phyloP scores from a whole-genome alignment of 2,329 filamentous ascomycete species.

The Hypoxylon sp. region DNA sequence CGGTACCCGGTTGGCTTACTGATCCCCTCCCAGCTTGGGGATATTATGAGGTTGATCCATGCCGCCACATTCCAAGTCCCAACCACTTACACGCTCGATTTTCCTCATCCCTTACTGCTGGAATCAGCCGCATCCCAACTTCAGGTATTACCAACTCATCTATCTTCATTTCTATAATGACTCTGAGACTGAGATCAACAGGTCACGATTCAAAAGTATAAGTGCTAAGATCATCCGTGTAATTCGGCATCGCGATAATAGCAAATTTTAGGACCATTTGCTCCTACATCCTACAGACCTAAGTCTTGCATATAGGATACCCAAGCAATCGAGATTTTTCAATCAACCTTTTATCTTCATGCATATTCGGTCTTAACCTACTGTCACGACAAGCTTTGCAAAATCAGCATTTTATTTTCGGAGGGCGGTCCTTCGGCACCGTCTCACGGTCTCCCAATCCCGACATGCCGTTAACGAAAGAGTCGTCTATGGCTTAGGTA shows the following conservation, averaged over 20 bases:
- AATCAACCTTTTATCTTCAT: slow-evolving; percentile 8
- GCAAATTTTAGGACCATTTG: slow-evolving; percentile 2
- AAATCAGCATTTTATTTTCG: slow-evolving; percentile 24
- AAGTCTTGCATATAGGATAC: not conserved
- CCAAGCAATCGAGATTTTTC: not conserved
- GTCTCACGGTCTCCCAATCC: slow-evolving; percentile 37
- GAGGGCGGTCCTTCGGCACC: slow-evolving; percentile 38
- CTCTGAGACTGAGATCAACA: slow-evolving; percentile 6
- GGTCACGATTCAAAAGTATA: slow-evolving; percentile 10
- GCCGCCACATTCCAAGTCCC: slow-evolving; percentile 16
- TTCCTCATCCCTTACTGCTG: slow-evolving; percentile 3
- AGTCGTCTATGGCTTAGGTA: not conserved
- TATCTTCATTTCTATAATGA: not conserved
- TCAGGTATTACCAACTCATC: slow-evolving; percentile 3
- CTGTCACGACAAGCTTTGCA: slow-evolving; percentile 32
- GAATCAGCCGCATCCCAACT: slow-evolving; percentile 35
- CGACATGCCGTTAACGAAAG: slow-evolving; percentile 39
- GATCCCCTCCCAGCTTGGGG: not conserved
- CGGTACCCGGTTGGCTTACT: not conserved
- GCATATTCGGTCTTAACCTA: slow-evolving; percentile 20
- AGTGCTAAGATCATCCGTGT: slow-evolving; percentile 24
- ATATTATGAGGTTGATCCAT: not conserved
- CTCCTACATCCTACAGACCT: slow-evolving; percentile 10
- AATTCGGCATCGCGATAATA: slow-evolving; percentile 12
- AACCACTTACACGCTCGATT: slow-evolving; percentile 17